Evolutionary conservation across 2,329 filamentous ascomycete species (phyloP).

Genomic region (Diaporthe citri): DNA sequence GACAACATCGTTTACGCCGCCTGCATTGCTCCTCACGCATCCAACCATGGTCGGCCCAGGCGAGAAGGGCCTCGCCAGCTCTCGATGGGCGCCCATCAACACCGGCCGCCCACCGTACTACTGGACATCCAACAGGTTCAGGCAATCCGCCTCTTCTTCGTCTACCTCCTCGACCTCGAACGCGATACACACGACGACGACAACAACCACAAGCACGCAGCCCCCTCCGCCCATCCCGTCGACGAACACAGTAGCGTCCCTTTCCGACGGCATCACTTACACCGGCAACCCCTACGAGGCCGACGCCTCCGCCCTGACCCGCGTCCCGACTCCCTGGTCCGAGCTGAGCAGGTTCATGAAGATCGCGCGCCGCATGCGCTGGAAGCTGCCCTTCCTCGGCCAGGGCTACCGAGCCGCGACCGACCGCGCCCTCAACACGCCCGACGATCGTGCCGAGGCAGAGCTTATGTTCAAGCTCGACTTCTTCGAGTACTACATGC

Average conservation of each 20-base stretch:
- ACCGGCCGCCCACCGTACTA: conserved; percentile 32
- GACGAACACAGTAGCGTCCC: neutral
- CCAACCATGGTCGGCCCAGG: neutral
- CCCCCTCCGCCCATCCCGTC: neutral
- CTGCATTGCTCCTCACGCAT: neutral
- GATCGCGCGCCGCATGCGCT: conserved; percentile 70
- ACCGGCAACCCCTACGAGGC: neutral
- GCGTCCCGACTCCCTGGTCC: conserved; percentile 40
- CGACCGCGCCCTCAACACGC: conserved; percentile 51
- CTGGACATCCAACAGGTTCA: conserved; percentile 33
- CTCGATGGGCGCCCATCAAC: conserved; percentile 38
- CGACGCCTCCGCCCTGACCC: conserved; percentile 29
- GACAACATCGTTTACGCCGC: neutral
- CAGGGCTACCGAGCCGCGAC: conserved; percentile 66
- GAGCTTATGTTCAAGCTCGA: conserved; percentile 83
- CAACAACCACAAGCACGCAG: neutral
- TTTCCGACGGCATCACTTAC: neutral
- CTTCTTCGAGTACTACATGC: conserved; percentile 81
- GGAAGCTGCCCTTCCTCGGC: conserved; percentile 74
- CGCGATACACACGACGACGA: conserved; percentile 6
- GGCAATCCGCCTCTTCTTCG: neutral
- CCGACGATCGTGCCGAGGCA: conserved; percentile 55
- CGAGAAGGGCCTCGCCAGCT: conserved; percentile 37
- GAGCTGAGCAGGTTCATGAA: conserved; percentile 71
- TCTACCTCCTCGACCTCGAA: conserved; percentile 8